Evolutionary conservation across 1,284 basidiomycete genomes (phyloP), one percentile per base, ranked within the genome.

Genomic region (Lentinula novae-zelandiae): DNA sequence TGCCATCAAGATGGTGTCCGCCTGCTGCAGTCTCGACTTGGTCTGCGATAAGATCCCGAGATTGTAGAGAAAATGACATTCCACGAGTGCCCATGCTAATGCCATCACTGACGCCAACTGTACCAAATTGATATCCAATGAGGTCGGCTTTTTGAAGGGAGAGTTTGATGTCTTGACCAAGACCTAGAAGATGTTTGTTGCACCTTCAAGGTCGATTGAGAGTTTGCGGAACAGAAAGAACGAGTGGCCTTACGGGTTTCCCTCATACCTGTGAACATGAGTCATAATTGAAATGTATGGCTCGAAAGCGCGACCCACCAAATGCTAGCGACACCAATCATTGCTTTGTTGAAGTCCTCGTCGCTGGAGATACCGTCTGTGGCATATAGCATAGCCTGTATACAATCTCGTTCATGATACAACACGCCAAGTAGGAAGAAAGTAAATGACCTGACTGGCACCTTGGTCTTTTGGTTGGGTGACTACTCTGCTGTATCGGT

Each of bases 1-100:
- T 95, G 46, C 93, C 96, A 71, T 98, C 96, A n/a, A 98, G 84
- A 86, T 95, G 97, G 75, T 99, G 96, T 6, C 95, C 96, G 34
- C 92, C 94, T n/a, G 91, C 96, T 36, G 94, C 95, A 5, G 93
- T 92, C 78, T 98, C 96, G 38, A 98, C 95, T 71, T 91, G 87
- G 76, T 98, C 96, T 62, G 96, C 96, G 67, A 99, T 99, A 62
- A 98, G 82, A 77, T 99, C 96, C 63, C 96, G 86, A 51, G 94
- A 96, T 75, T 96, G 96, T 0, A 98, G 83, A 36, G 95, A 98
- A 75, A 94, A 98, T 46, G 88, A 86, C 96, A 98, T 96, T 66
- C 90, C 94, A 48, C 78, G 77, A 2, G 94, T 96, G 64, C 96
- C 96, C 90, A 97, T 98, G 72, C 93, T 96, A 75, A 99, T 98